Evolutionary conservation across 2,329 filamentous ascomycete species (phyloP).

Genomic region (Daldinia eschscholtzii): DNA sequence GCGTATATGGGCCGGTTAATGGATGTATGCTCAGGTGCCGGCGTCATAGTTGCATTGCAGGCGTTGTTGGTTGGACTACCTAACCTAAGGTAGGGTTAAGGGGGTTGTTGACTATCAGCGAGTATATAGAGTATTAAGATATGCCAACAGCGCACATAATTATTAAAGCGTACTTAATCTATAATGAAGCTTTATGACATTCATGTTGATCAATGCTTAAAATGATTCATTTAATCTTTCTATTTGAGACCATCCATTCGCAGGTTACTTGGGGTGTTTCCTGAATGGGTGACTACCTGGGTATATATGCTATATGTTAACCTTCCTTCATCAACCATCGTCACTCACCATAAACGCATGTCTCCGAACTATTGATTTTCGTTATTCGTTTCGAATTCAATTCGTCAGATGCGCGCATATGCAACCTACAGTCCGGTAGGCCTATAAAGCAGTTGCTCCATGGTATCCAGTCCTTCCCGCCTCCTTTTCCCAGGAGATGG

Average conservation of each 20-base stretch:
- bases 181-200: neutral
- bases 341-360: neutral
- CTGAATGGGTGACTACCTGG: neutral
- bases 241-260: neutral
- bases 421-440: conserved; percentile 20
- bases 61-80: conserved; percentile 38
- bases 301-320: conserved; percentile 4
- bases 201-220: neutral
- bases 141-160: conserved; percentile 18
- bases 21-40: conserved; percentile 9
- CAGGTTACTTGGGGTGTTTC: neutral
- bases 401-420: conserved; percentile 12
- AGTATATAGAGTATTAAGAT: conserved; percentile 13
- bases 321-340: neutral
- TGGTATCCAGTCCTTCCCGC: conserved; percentile 39
- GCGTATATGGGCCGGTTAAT: conserved; percentile 6
- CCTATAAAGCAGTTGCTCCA: conserved; percentile 33
- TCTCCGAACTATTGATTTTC: conserved; percentile 1
- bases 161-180: conserved; percentile 1
- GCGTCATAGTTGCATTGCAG: conserved; percentile 43
- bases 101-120: conserved; percentile 3
- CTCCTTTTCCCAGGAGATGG: conserved; percentile 31
- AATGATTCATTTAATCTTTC: neutral
- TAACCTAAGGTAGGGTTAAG: conserved; percentile 13
- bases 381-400: conserved; percentile 14